phyloP scores from a whole-genome alignment of 352 stramenopile species.

The Globisporangium nagaii region DNA sequence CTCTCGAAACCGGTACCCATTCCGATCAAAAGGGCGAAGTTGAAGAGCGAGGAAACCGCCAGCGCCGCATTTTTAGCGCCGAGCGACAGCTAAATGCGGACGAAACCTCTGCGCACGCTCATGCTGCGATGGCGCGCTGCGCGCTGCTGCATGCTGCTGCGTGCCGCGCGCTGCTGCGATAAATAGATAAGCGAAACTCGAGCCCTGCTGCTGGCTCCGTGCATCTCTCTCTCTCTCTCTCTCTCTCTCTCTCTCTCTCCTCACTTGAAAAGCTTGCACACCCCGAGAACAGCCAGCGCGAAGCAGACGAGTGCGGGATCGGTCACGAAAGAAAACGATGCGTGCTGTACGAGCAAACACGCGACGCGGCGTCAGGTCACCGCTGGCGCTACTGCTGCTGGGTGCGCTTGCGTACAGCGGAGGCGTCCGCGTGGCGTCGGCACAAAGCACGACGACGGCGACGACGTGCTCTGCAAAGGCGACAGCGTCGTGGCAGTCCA shows the following conservation, averaged over 20 bases:
- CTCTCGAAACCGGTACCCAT: neutral
- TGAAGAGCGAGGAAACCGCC: no score
- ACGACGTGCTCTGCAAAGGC: conserved; percentile 48
- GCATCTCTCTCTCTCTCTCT: neutral
- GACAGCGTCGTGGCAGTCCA: conserved; percentile 47
- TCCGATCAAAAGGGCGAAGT: no score
- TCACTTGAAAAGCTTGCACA: neutral
- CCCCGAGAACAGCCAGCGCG: neutral
- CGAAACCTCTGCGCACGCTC: neutral
- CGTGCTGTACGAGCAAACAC: neutral
- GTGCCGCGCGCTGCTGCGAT: no score
- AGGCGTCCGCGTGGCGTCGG: neutral
- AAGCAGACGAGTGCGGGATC: neutral
- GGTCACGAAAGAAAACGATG: neutral
- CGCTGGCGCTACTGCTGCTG: neutral
- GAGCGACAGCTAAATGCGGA: conserved; percentile 1
- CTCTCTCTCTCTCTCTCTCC: neutral
- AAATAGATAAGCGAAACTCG: neutral
- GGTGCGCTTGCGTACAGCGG: neutral
- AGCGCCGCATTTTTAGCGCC: no score
- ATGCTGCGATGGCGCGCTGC: neutral
- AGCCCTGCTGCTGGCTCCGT: neutral
- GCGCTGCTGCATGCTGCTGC: no score
- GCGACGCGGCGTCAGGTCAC: no score
- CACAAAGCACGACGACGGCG: conserved; percentile 14